Conservation (phyloP, 163 green algal species). For the Chlamydomonas reinhardtii region DNA sequence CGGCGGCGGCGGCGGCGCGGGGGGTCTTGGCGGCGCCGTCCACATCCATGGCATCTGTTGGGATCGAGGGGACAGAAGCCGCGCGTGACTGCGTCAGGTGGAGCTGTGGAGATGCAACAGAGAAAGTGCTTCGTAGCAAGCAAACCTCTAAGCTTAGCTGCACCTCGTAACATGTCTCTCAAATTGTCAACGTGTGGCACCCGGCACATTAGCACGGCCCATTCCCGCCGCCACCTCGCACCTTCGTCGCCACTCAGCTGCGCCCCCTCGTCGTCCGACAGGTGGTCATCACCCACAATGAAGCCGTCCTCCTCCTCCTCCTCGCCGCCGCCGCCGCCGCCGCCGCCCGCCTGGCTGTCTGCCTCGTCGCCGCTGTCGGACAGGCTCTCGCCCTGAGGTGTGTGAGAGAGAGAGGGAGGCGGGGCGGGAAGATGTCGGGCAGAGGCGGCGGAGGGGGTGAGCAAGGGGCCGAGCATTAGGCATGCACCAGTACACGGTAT, state of each 20-base stretch:
- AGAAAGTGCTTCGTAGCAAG: too few relatives aligned
- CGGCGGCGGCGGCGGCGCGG: neutral
- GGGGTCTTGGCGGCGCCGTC: neutral
- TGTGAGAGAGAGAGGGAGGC: neutral
- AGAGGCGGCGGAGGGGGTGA: too few relatives aligned
- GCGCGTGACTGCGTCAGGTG: too few relatives aligned
- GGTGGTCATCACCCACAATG: constrained; percentile 76
- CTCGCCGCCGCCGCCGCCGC: constrained; percentile 38
- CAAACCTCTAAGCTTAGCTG: too few relatives aligned
- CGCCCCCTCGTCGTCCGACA: constrained; percentile 75
- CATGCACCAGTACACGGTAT: too few relatives aligned
- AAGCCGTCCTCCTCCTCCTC: constrained; percentile 73
- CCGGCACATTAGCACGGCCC: too few relatives aligned
- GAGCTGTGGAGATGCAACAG: too few relatives aligned
- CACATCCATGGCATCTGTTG: constrained; percentile 39
- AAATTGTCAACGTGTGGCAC: too few relatives aligned
- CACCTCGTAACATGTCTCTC: too few relatives aligned
- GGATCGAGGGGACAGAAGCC: too few relatives aligned
- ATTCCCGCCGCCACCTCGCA: neutral
- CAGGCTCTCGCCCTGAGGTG: constrained; percentile 67
- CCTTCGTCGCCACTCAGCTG: constrained; percentile 26
- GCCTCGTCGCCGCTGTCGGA: constrained; percentile 60
- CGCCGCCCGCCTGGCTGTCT: constrained; percentile 39
- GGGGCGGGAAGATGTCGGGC: neutral
- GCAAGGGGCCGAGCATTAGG: too few relatives aligned